These are phyloP conservation scores for Fragaria nilgerrensis DNA, from an alignment of 306 rosid species.

Conservation along the genomic window DNA sequence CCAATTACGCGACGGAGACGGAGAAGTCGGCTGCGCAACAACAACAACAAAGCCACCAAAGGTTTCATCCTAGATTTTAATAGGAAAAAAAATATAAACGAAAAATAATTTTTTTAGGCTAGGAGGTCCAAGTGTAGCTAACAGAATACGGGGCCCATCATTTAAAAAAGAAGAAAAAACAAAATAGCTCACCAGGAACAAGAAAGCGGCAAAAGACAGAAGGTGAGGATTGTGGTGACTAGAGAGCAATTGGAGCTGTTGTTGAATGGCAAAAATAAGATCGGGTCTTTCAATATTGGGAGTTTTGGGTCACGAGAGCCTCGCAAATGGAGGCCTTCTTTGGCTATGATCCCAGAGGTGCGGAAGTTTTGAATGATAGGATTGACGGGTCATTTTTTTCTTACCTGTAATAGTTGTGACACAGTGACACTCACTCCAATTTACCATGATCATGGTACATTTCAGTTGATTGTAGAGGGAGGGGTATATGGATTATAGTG, in stretches of 20 bases:
- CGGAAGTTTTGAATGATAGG: conserved; percentile 26
- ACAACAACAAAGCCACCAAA: no score
- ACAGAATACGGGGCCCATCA: no score
- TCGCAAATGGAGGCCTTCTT: conserved; percentile 54
- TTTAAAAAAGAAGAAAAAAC: no score
- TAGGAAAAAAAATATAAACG: no score
- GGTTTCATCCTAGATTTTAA: no score
- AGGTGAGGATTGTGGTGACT: conserved; percentile 61
- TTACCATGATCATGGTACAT: no score
- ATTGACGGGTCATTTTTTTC: not conserved
- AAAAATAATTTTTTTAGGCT: no score
- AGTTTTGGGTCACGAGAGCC: conserved; percentile 23
- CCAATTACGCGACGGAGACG: no score
- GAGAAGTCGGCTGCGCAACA: no score
- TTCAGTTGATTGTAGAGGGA: no score
- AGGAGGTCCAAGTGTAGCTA: no score
- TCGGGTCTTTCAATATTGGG: conserved; percentile 21
- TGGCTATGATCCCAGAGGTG: conserved; percentile 51
- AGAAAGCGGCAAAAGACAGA: conserved; percentile 26
- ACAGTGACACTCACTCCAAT: not conserved
- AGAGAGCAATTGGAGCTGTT: conserved; percentile 47
- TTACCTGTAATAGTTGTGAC: conserved; percentile 6
- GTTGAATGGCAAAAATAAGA: conserved; percentile 39
- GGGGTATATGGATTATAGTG: no score
- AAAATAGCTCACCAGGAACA: conserved; percentile 20